These are phyloP conservation scores for Boletus semigastroideus DNA, from an alignment of 1,284 basidiomycete species.

Conservation along the genomic window DNA sequence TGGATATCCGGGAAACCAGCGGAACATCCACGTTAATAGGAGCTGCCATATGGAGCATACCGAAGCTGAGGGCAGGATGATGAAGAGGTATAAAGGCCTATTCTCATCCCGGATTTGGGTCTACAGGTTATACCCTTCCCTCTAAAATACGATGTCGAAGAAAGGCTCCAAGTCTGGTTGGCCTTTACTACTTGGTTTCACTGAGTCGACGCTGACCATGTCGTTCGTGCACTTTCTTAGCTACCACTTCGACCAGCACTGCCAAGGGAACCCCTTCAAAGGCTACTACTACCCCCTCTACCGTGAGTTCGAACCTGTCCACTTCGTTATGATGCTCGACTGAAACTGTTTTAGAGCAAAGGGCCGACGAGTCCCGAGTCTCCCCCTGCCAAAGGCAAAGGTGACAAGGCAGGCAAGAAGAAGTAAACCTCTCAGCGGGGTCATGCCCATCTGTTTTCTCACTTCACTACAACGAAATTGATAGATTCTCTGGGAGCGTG, in stretches of 20 bases:
- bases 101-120: not conserved
- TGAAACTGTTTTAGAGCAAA: constrained; percentile 22
- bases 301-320: constrained; percentile 10
- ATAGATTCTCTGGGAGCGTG: not conserved
- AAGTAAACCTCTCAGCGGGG: constrained; percentile 19
- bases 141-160: constrained; percentile 25
- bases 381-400: constrained; percentile 26
- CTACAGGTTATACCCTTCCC: not conserved
- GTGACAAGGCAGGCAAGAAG: constrained; percentile 31
- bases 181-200: constrained; percentile 1
- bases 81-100: constrained; percentile 24
- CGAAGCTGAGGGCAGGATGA: constrained; percentile 31
- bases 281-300: constrained; percentile 19
- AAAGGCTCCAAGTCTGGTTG: constrained; percentile 26
- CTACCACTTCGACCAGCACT: constrained; percentile 9
- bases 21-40: constrained; percentile 7
- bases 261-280: constrained; percentile 28
- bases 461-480: not conserved
- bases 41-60: constrained; percentile 16
- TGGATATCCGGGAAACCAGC: constrained; percentile 9
- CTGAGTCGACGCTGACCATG: constrained; percentile 5
- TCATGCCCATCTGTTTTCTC: not conserved
- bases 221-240: constrained; percentile 2
- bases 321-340: not conserved
- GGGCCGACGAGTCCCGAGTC: constrained; percentile 24